These are phyloP conservation scores for Rhodomyrtus psidioides DNA, from an alignment of 441 rosid species.

Conservation along the genomic window DNA sequence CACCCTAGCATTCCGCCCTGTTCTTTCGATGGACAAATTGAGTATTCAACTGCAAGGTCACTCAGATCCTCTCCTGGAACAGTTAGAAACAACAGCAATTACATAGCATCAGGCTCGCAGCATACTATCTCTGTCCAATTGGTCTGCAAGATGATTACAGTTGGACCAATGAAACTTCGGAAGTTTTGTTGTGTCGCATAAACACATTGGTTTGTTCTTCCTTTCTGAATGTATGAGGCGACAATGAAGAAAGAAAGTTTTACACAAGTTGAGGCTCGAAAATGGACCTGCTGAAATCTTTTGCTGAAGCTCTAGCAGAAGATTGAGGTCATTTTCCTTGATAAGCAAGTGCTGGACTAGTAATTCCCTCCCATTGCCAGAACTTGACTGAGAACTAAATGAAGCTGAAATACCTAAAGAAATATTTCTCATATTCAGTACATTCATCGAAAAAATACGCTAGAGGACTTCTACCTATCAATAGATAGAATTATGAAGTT, in stretches of 20 bases:
- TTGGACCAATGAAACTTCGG: not conserved
- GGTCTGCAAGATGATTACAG: not conserved
- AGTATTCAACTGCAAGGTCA: slow-evolving; percentile 74
- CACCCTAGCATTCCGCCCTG: slow-evolving; percentile 92
- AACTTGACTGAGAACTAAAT: slow-evolving; percentile 33
- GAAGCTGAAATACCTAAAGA: slow-evolving; percentile 33
- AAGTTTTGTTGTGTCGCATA: not conserved
- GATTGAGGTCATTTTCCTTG: slow-evolving; percentile 54
- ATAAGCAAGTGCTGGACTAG: slow-evolving; percentile 84
- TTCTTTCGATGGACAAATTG: slow-evolving; percentile 73
- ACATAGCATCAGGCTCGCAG: not conserved
- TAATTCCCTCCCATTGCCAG: slow-evolving; percentile 43
- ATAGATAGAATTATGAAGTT: not conserved
- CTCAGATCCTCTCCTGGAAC: slow-evolving; percentile 78
- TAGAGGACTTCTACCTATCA: not conserved
- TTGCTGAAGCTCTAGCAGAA: slow-evolving; percentile 49
- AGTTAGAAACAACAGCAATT: slow-evolving; percentile 5
- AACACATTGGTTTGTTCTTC: not conserved
- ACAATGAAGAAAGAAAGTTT: not conserved
- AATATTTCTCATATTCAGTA: not conserved
- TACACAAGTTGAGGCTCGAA: not conserved
- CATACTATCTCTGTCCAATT: not conserved
- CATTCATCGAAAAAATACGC: not conserved
- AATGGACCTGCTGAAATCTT: slow-evolving; percentile 46
- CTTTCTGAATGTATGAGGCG: not conserved